These are phyloP conservation scores for Fusarium euwallaceae DNA, from an alignment of 2,329 filamentous ascomycete species.

Conservation along the genomic window DNA sequence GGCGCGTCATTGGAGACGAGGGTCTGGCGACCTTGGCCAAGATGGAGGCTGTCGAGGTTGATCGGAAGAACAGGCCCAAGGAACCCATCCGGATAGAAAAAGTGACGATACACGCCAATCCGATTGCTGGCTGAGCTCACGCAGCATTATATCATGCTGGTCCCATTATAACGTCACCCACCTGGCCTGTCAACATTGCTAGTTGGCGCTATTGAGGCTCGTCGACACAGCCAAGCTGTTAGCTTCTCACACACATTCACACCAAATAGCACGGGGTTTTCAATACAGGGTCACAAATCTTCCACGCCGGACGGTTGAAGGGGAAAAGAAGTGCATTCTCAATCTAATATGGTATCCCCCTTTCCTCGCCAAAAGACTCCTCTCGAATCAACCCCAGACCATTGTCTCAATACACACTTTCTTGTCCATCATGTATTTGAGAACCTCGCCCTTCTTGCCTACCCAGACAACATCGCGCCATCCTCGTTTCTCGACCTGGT, in stretches of 20 bases:
- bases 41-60: slow-evolving; percentile 79
- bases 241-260: background rate
- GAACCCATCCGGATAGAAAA: slow-evolving; percentile 75
- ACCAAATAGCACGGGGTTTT: background rate
- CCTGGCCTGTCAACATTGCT: background rate
- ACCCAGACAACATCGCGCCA: slow-evolving; percentile 48
- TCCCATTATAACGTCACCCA: background rate
- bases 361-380: background rate
- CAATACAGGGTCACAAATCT: background rate
- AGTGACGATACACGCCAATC: slow-evolving; percentile 84
- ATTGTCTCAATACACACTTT: background rate
- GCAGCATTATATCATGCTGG: background rate
- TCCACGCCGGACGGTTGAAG: background rate
- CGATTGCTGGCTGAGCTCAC: slow-evolving; percentile 70
- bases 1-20: slow-evolving; percentile 77
- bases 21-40: slow-evolving; percentile 74
- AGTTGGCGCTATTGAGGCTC: background rate
- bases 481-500: slow-evolving; percentile 24
- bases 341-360: background rate
- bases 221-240: background rate
- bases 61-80: slow-evolving; percentile 82
- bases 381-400: background rate
- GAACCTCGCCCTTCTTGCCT: slow-evolving; percentile 11
- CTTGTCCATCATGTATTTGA: slow-evolving; percentile 27
- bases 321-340: background rate